Base-by-base conservation (phyloP, 345 rosid genomes). In the Mallotus nudiflorus region DNA sequence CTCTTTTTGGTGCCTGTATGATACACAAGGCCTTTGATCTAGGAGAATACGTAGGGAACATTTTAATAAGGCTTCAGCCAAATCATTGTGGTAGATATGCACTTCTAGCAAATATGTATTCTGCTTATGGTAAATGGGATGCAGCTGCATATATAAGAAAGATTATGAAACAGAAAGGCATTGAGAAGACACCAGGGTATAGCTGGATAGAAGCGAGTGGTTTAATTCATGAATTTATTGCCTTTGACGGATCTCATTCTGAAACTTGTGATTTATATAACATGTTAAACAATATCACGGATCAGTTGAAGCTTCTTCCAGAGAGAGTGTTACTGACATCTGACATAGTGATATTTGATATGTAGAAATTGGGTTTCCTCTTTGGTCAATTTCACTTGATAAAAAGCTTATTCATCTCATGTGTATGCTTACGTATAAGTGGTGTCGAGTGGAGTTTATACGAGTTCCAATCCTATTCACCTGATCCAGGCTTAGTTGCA, bases 151-250 rank as follows among this genome's bases (percentile, higher is more conserved):
- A 69, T 19, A 66, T 66, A 19, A 72, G 83, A 70, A 73, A 76
- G 75, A 58, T 73, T 14, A 80, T 80, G 83, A 76, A 65, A 65
- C 65, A 35, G 45, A 76, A 66, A 27, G 67, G 72, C 28, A 62
- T 80, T 51, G 70, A 42, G 15, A 80, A 80, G 74, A 69, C 14
- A 20, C 59, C 74, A 9, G 83, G 80, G 29, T 68, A 35, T 48
- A 80, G 80, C 77, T 80, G 80, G 83, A 75, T 76, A 45, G 77
- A 80, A 45, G 65, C 72, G 44, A 55, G 69, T 46, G 83, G 80
- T 37, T 42, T 11, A 40, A 33, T 60, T 52, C 70, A 56, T 27
- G 72, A 80, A 37, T 80, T 80, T 24, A 58, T 56, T 37, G 71
- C 83, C 20, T 73, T 69, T 55, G 77, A 73, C 28, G 56, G 19